A percentile compares a stretch with the other conserved stretches of the same genome.
phyloP scores from a whole-genome alignment of 192 early-diverging fungal species.

The Backusella westeae region DNA sequence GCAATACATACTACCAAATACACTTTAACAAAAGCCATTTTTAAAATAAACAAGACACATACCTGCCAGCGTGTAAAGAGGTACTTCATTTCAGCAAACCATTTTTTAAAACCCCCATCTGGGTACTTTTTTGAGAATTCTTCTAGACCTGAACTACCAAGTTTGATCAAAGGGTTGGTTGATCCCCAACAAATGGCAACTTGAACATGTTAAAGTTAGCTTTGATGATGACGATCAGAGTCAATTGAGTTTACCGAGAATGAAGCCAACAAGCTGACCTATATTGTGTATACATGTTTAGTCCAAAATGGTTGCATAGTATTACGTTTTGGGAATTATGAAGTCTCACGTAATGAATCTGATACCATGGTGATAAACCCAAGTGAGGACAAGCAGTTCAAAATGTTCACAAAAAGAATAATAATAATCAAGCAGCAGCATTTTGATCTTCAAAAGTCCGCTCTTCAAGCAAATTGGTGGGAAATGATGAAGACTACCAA shows the following conservation, averaged over 20 bases:
- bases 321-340: background rate
- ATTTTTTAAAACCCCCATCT: slow-evolving; percentile 45
- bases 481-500: too few relatives aligned
- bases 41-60: background rate
- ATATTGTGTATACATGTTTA: background rate
- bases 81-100: slow-evolving; percentile 72
- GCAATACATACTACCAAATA: slow-evolving; percentile 68
- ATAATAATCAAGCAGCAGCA: too few relatives aligned
- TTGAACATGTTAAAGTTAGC: background rate
- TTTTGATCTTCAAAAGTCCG: background rate
- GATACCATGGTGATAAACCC: background rate
- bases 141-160: slow-evolving; percentile 81
- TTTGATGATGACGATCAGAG: background rate
- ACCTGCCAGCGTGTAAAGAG: slow-evolving; percentile 87
- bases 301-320: background rate
- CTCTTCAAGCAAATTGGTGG: background rate
- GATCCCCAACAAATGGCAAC: slow-evolving; percentile 94
- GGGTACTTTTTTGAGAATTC: slow-evolving; percentile 43
- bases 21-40: background rate
- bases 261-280: slow-evolving; percentile 21
- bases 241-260: slow-evolving; percentile 7
- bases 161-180: slow-evolving; percentile 96
- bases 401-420: background rate
- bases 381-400: background rate
- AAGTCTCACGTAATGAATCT: slow-evolving; percentile 5